Conservation (phyloP, 2,329 filamentous ascomycete species). For the Fusarium luffae region DNA sequence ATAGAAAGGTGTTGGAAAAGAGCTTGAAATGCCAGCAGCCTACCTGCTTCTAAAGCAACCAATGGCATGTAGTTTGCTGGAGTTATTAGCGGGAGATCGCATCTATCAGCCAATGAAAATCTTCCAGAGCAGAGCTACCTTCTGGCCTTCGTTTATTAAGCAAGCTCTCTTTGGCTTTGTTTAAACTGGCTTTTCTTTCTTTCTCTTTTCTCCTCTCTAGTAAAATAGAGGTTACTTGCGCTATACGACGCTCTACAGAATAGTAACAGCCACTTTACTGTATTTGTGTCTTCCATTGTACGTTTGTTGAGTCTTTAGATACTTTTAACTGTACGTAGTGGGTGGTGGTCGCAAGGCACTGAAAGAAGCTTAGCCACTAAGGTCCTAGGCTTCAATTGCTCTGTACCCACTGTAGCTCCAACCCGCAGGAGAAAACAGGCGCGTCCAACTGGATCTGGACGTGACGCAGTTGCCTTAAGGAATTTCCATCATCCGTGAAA, state of each 20-base stretch:
- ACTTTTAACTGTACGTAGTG: background rate
- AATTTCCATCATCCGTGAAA: conserved; percentile 46
- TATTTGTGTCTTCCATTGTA: background rate
- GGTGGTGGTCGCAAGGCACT: background rate
- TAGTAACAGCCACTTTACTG: background rate
- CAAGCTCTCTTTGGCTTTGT: background rate
- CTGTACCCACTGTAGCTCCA: conserved; percentile 36
- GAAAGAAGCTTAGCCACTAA: conserved; percentile 12
- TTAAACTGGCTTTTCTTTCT: background rate
- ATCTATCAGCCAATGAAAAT: conserved; percentile 8
- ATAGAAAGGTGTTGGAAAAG: background rate
- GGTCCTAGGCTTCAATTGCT: background rate
- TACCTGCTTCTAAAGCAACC: background rate
- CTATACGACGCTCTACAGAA: background rate
- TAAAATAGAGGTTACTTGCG: background rate
- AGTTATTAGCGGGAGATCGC: conserved; percentile 1
- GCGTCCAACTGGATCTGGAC: conserved; percentile 49
- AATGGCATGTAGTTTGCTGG: conserved; percentile 4
- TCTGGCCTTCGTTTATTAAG: background rate
- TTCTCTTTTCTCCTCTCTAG: background rate
- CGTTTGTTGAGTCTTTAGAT: no score
- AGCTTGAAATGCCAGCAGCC: background rate
- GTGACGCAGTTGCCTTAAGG: conserved; percentile 50
- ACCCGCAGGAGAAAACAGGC: conserved; percentile 32
- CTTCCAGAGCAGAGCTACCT: background rate